Conservation (phyloP, 2,329 filamentous ascomycete species). For the Aspergillus brasiliensis region DNA sequence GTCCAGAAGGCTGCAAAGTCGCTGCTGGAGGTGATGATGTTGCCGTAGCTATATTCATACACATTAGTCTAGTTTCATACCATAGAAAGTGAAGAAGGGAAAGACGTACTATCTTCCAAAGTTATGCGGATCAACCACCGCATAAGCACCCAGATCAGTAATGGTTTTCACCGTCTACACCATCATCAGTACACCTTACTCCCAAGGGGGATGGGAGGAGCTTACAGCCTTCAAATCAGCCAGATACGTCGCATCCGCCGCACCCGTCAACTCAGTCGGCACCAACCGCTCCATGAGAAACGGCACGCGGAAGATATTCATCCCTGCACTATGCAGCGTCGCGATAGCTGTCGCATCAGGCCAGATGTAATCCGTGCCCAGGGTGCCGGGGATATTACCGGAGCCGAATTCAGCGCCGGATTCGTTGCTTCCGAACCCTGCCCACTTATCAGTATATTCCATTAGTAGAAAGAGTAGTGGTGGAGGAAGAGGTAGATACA, state of each 20-base stretch:
- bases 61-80: background rate
- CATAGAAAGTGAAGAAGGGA: background rate
- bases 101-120: conserved; percentile 48
- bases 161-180: conserved; percentile 39
- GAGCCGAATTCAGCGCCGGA: conserved; percentile 69
- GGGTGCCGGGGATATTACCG: conserved; percentile 56
- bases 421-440: conserved; percentile 54
- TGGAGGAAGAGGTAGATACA: conserved; percentile 1
- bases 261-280: conserved; percentile 47
- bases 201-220: background rate
- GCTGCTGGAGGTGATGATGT: conserved; percentile 42
- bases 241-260: conserved; percentile 47
- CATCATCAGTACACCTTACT: background rate
- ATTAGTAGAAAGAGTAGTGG: background rate
- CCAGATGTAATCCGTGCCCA: conserved; percentile 65
- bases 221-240: conserved; percentile 38
- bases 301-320: conserved; percentile 61
- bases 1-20: conserved; percentile 62
- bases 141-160: conserved; percentile 53
- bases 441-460: background rate
- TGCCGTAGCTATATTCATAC: conserved; percentile 15
- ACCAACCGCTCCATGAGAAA: conserved; percentile 60
- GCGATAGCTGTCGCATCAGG: conserved; percentile 56
- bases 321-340: conserved; percentile 55
- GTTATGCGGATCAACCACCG: conserved; percentile 64